Evolutionary conservation across 1,284 basidiomycete species (phyloP).

Genomic region (Trichosporon inkin): DNA sequence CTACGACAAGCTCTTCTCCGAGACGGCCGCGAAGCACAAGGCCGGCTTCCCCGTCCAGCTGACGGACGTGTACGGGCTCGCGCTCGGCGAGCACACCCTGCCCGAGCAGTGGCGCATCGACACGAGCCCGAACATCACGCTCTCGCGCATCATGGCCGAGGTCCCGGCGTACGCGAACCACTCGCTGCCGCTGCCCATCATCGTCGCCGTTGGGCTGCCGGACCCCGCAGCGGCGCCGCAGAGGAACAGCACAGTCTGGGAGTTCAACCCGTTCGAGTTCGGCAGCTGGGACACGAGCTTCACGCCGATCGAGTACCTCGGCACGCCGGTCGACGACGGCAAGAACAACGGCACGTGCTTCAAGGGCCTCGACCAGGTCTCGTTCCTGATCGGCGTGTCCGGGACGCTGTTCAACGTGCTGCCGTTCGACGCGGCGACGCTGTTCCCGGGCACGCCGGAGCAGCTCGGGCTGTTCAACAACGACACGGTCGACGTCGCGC

Average conservation of each 20-base stretch:
- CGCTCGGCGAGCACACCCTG: conserved; percentile 43
- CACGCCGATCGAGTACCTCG: conserved; percentile 46
- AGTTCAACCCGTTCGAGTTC: conserved; percentile 53
- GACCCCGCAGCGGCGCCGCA: not conserved
- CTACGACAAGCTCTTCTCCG: conserved; percentile 47
- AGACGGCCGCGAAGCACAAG: conserved; percentile 40
- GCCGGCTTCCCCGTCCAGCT: conserved; percentile 45
- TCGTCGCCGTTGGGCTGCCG: conserved; percentile 45
- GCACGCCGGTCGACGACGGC: conserved; percentile 40
- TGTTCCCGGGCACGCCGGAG: conserved; percentile 31
- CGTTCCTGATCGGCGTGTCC: conserved; percentile 50
- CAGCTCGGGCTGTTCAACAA: conserved; percentile 39
- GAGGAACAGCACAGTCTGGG: conserved; percentile 49
- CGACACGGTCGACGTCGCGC: conserved; percentile 33
- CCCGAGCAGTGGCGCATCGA: conserved; percentile 38
- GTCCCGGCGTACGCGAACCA: conserved; percentile 25
- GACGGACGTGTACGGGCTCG: conserved; percentile 45
- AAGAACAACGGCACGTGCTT: conserved; percentile 43
- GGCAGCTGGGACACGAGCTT: conserved; percentile 52
- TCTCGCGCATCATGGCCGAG: conserved; percentile 32
- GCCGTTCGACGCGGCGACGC: conserved; percentile 28
- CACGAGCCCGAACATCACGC: conserved; percentile 45
- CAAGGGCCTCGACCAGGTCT: conserved; percentile 48
- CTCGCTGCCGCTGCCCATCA: conserved; percentile 47
- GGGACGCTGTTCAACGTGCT: conserved; percentile 46